Evolutionary conservation across 768 basidiomycete species (phyloP).

Genomic region (Holtermanniella nyarrowii): DNA sequence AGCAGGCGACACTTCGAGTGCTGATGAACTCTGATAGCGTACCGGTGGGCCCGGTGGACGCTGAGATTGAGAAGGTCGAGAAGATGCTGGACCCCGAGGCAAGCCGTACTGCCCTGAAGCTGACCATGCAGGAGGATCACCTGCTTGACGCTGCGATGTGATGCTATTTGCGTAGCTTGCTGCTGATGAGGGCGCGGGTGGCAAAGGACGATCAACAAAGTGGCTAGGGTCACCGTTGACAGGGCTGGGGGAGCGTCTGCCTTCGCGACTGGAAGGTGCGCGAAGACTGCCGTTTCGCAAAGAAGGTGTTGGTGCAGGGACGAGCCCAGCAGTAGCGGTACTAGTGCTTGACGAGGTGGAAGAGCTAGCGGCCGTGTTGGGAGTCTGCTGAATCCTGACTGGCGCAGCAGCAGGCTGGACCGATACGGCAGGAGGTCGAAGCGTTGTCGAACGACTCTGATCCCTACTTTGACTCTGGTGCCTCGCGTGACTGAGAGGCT

Average conservation of each 20-base stretch:
- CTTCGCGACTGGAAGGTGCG: slow-evolving; percentile 26
- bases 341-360: slow-evolving; percentile 15
- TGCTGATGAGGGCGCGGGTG: slow-evolving; percentile 27
- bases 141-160: slow-evolving; percentile 10
- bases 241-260: slow-evolving; percentile 27
- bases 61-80: not conserved
- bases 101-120: not conserved
- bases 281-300: slow-evolving; percentile 17
- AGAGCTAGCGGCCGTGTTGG: slow-evolving; percentile 1
- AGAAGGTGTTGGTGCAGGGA: slow-evolving; percentile 16
- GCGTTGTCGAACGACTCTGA: slow-evolving; percentile 8
- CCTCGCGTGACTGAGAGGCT: slow-evolving; percentile 15
- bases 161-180: slow-evolving; percentile 28
- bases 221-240: slow-evolving; percentile 18
- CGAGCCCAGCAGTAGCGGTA: slow-evolving; percentile 8
- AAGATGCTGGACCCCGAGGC: not conserved
- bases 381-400: not conserved
- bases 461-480: not conserved
- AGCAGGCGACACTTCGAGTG: too few relatives aligned
- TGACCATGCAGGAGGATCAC: slow-evolving; percentile 3
- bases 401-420: too few relatives aligned
- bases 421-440: slow-evolving; percentile 7
- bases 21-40: not conserved
- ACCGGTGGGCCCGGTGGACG: not conserved
- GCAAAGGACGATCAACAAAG: slow-evolving; percentile 27